Evolutionary conservation across 2,329 filamentous ascomycete genomes (phyloP), one percentile per base, ranked within the genome.

Genomic region (Epichloe elymi): DNA sequence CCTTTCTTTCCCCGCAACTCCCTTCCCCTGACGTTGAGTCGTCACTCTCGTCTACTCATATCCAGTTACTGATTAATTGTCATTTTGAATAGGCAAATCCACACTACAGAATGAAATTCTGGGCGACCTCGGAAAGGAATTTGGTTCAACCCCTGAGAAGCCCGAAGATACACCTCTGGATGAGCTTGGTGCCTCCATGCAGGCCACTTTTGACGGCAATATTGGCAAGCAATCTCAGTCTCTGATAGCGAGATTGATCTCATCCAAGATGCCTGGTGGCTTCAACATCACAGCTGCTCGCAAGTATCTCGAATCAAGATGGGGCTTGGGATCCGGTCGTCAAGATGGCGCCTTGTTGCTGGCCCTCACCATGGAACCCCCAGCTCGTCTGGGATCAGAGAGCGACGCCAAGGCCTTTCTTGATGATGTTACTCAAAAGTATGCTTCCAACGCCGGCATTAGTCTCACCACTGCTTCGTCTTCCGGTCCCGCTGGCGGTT

Each of bases 51-150:
- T 30, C 5, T 19, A 5, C 26, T 36, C 4, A n/a, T 17, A 3
- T 40, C 7, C 20, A 30, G 36, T 45, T 15, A 5, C 54, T 57
- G 48, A 60, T 51, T 49, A 33, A 41, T 20, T 15, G 45, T 38
- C 20, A 19, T 41, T 10, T n/a, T 35, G 5, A 38, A 47, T 61
- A 95, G 90, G 90, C 64, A 98, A 98, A 76, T 97, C 93, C 3
- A 98, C 93, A 7, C 82, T 98, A 23, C 93, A 98, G 67, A 98
- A 98, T 68, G 93, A 98, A 70, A 97, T 98, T 58, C 81, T 98
- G 33, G 93, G 93, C 72, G 93, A 98, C 66, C 74, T 98, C 57
- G 91, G 91, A 66, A 98, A 97, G 69, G 93, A 98, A 71, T 98
- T 98, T 61, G 93, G 93, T 53, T 95, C 90, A 12, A 96, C 93